These are phyloP conservation scores for Macrolepiota albuminosa DNA, from an alignment of 768 basidiomycete genomes.

Conservation along the genomic window DNA sequence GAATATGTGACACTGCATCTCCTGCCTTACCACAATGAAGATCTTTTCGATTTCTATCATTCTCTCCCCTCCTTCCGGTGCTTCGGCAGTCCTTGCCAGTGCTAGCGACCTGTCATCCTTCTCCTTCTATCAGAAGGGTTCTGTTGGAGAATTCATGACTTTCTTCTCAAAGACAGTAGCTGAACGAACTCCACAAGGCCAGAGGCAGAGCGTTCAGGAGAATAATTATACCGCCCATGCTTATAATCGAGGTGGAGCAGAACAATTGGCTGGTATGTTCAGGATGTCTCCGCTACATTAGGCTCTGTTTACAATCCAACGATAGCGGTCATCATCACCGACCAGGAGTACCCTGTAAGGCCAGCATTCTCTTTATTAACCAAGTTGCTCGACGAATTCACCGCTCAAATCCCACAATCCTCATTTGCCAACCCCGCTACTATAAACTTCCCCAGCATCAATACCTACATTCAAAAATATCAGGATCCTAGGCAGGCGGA, in stretches of 20 bases:
- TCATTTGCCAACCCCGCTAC: constrained; percentile 59
- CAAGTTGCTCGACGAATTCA: constrained; percentile 92
- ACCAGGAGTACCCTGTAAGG: constrained; percentile 94
- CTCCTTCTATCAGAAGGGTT: constrained; percentile 89
- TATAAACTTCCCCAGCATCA: constrained; percentile 74
- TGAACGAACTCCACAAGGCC: constrained; percentile 81
- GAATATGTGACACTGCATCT: constrained; percentile 16
- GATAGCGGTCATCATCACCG: constrained; percentile 86
- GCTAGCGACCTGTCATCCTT: constrained; percentile 85
- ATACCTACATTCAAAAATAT: constrained; percentile 81
- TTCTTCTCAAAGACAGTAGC: constrained; percentile 94
- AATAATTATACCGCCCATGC: constrained; percentile 91
- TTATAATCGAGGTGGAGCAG: constrained; percentile 85
- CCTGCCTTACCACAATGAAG: constrained; percentile 57
- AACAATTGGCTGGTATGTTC: constrained; percentile 73
- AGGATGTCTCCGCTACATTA: background rate
- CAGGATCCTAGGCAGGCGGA: constrained; percentile 98
- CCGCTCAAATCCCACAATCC: constrained; percentile 69
- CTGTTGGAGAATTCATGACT: constrained; percentile 86
- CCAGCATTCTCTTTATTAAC: constrained; percentile 94
- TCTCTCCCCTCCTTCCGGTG: constrained; percentile 58
- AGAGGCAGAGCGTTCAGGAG: constrained; percentile 92
- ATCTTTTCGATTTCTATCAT: constrained; percentile 77
- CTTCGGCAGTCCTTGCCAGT: constrained; percentile 58
- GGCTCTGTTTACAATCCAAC: constrained; percentile 6